These are phyloP conservation scores for Clonostachys rhizophaga DNA, from an alignment of 2,329 filamentous ascomycete species.

Conservation along the genomic window DNA sequence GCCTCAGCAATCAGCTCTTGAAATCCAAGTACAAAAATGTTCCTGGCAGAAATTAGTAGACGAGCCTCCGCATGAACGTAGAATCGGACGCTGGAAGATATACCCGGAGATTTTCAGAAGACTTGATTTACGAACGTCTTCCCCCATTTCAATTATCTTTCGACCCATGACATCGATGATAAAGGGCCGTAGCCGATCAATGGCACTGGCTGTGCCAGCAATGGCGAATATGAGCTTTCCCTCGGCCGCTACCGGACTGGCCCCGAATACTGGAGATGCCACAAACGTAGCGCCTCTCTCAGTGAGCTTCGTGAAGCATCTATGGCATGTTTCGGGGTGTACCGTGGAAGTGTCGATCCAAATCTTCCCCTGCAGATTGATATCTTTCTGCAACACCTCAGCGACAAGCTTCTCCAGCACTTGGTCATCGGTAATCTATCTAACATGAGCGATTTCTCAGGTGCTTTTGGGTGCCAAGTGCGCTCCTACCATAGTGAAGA, in stretches of 20 bases:
- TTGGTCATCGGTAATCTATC: not conserved
- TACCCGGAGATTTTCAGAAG: slow-evolving; percentile 43
- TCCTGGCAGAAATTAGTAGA: slow-evolving; percentile 17
- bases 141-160: slow-evolving; percentile 32
- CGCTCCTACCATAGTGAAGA: slow-evolving; percentile 30
- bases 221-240: slow-evolving; percentile 40
- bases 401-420: too few relatives aligned
- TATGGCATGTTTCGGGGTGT: slow-evolving; percentile 33
- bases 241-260: slow-evolving; percentile 38
- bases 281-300: slow-evolving; percentile 27
- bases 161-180: slow-evolving; percentile 34
- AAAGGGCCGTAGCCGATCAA: slow-evolving; percentile 27
- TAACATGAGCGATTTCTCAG: too few relatives aligned
- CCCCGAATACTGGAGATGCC: slow-evolving; percentile 43
- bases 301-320: slow-evolving; percentile 16
- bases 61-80: not conserved
- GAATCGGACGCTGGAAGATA: not conserved
- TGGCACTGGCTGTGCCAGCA: slow-evolving; percentile 29
- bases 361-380: slow-evolving; percentile 24
- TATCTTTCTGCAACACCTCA: not conserved
- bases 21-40: slow-evolving; percentile 41
- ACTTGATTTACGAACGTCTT: slow-evolving; percentile 33
- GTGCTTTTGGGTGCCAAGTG: not conserved
- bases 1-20: slow-evolving; percentile 44
- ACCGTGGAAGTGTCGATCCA: slow-evolving; percentile 47